These are phyloP conservation scores for Alternaria novae-zelandiae DNA, from an alignment of 2,329 filamentous ascomycete species.

Conservation along the genomic window DNA sequence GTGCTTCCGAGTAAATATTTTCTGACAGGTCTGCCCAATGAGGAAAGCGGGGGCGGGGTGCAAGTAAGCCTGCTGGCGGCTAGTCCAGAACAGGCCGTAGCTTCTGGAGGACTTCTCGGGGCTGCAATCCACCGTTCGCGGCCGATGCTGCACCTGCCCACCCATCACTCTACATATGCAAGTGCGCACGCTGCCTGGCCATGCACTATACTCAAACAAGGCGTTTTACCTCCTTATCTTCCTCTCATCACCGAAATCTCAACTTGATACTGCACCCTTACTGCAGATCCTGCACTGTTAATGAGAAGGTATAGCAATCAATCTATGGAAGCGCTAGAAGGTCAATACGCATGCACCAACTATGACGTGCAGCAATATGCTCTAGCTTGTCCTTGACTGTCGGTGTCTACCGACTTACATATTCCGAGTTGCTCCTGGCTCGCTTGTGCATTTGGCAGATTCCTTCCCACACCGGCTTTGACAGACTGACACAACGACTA, in stretches of 20 bases:
- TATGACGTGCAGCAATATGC: constrained; percentile 16
- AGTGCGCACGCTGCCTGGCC: constrained; percentile 3
- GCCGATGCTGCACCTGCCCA: constrained; percentile 4
- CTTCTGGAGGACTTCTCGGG: not conserved
- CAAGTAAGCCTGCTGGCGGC: not conserved
- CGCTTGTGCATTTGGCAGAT: not conserved
- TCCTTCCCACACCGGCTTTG: not conserved
- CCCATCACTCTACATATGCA: constrained; percentile 8
- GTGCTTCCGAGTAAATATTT: constrained; percentile 15
- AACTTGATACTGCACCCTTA: constrained; percentile 18
- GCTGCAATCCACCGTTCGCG: not conserved
- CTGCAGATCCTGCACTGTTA: constrained; percentile 21
- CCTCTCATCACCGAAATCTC: constrained; percentile 10
- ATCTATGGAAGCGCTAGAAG: constrained; percentile 20
- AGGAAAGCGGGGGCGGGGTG: constrained; percentile 27
- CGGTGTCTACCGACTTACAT: not conserved
- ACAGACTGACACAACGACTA: not conserved
- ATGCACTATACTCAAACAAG: constrained; percentile 4
- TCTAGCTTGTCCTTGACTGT: constrained; percentile 1
- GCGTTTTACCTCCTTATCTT: constrained; percentile 8
- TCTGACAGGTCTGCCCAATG: constrained; percentile 15
- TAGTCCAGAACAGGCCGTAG: constrained; percentile 7
- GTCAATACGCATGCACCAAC: constrained; percentile 4
- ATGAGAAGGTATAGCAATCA: constrained; percentile 15
- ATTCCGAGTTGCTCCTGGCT: not conserved